Evolutionary conservation across 805 yeast genomes (phyloP).

Genomic region (Kodamaea restingae): DNA sequence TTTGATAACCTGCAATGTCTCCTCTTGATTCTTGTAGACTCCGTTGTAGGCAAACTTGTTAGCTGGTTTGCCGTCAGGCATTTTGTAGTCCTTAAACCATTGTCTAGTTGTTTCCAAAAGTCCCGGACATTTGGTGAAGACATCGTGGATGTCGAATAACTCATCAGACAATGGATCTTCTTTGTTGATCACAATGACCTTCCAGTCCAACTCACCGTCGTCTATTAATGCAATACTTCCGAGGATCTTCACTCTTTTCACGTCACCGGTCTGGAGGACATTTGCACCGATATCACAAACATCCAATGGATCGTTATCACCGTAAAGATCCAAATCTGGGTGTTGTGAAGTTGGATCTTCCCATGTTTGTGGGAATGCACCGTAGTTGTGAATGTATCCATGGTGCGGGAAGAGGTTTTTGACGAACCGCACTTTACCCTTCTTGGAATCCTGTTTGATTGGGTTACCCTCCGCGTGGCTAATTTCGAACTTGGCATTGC

Average conservation of each 20-base stretch:
- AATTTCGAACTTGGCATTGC: conserved; percentile 81
- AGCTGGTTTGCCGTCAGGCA: conserved; percentile 97
- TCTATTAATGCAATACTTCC: conserved; percentile 95
- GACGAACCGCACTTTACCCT: conserved; percentile 71
- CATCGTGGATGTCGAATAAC: conserved; percentile 87
- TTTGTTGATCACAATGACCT: conserved; percentile 78
- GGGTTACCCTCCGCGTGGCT: conserved; percentile 61
- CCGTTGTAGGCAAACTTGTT: conserved; percentile 97
- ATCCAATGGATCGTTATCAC: conserved; percentile 95
- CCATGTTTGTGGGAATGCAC: conserved; percentile 94
- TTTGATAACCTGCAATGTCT: conserved; percentile 78
- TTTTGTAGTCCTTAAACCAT: conserved; percentile 98
- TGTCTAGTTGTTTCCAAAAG: conserved; percentile 89
- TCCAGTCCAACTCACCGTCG: conserved; percentile 90
- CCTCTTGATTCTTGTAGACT: conserved; percentile 79
- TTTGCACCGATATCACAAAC: conserved; percentile 85
- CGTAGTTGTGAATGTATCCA: conserved; percentile 85
- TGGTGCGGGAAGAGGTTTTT: conserved; percentile 77
- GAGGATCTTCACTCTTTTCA: conserved; percentile 84
- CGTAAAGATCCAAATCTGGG: conserved; percentile 47
- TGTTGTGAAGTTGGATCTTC: conserved; percentile 76
- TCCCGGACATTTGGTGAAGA: conserved; percentile 86
- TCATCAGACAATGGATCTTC: conserved; percentile 86
- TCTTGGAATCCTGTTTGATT: conserved; percentile 73
- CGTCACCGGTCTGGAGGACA: conserved; percentile 63